These are phyloP conservation scores for Basipetospora chlamydospora DNA, from an alignment of 2,329 filamentous ascomycete species.

Conservation along the genomic window DNA sequence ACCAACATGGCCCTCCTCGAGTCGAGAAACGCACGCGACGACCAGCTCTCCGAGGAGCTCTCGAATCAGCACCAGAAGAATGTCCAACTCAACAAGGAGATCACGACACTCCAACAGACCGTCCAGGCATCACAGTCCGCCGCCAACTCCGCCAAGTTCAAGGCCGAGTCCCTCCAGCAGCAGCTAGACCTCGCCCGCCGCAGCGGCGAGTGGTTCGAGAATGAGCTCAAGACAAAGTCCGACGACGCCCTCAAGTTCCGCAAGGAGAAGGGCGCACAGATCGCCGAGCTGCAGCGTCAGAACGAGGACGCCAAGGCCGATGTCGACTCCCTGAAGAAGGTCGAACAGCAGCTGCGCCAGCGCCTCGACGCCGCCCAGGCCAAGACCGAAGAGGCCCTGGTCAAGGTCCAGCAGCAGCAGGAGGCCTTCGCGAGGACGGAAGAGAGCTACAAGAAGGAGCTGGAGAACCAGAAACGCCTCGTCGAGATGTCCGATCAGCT, in stretches of 20 bases:
- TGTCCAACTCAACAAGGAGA: conserved; percentile 67
- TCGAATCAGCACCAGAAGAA: conserved; percentile 81
- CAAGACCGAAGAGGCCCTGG: conserved; percentile 73
- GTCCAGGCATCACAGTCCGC: conserved; percentile 71
- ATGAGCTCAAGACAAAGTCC: conserved; percentile 79
- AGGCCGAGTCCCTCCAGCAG: conserved; percentile 78
- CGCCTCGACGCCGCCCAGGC: conserved; percentile 71
- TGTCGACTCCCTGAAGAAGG: conserved; percentile 63
- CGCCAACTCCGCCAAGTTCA: conserved; percentile 71
- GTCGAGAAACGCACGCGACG: conserved; percentile 74
- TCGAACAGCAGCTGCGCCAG: conserved; percentile 65
- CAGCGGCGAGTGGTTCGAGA: conserved; percentile 87
- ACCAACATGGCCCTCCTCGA: conserved; percentile 83
- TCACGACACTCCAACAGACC: conserved; percentile 67
- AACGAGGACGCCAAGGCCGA: conserved; percentile 73
- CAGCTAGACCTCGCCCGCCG: conserved; percentile 78
- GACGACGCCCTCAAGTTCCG: conserved; percentile 78
- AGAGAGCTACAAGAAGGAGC: conserved; percentile 73
- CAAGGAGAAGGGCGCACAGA: conserved; percentile 85
- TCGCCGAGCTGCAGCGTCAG: conserved; percentile 74
- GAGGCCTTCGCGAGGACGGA: conserved; percentile 71
- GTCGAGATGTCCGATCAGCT: conserved; percentile 71
- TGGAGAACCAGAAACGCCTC: conserved; percentile 67
- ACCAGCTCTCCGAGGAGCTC: conserved; percentile 73
- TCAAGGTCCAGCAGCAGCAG: conserved; percentile 71